A percentile compares a stretch with the other conserved stretches of the same genome.
Evolutionary conservation across 495 filamentous ascomycete species (phyloP).

Genomic region (Penicillium coffeae): DNA sequence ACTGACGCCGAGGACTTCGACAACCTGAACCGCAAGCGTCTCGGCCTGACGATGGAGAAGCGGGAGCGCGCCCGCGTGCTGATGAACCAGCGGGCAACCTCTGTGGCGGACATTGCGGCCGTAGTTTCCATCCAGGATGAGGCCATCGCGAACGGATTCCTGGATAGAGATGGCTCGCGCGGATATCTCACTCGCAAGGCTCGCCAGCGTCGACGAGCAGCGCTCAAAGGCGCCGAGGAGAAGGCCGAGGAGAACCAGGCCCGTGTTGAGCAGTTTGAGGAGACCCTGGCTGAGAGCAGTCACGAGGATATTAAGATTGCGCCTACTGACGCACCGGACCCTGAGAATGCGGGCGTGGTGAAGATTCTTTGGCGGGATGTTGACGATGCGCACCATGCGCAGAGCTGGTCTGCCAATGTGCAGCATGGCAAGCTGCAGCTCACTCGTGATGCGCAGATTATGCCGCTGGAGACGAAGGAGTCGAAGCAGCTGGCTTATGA

Average conservation of each 20-base stretch:
- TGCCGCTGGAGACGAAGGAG: constrained; percentile 24
- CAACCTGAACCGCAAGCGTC: constrained; percentile 39
- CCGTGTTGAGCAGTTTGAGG: constrained; percentile 28
- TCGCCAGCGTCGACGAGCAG: constrained; percentile 26
- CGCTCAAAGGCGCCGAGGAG: constrained; percentile 36
- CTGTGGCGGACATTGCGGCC: constrained; percentile 79
- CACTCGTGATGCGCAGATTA: constrained; percentile 29
- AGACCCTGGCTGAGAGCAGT: constrained; percentile 20
- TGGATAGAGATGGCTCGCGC: neutral
- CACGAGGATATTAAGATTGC: constrained; percentile 29
- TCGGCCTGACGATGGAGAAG: constrained; percentile 44
- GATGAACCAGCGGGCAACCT: constrained; percentile 88
- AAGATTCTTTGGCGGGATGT: constrained; percentile 69
- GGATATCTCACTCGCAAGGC: constrained; percentile 22
- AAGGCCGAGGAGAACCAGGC: constrained; percentile 30
- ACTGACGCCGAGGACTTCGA: constrained; percentile 38
- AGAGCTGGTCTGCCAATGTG: constrained; percentile 66
- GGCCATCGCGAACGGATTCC: constrained; percentile 5
- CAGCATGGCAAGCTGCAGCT: constrained; percentile 52
- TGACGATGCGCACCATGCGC: constrained; percentile 61
- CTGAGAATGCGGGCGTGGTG: constrained; percentile 32
- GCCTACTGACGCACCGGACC: constrained; percentile 26
- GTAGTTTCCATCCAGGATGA: constrained; percentile 59
- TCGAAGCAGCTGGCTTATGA: constrained; percentile 43
- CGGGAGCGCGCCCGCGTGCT: constrained; percentile 59